Base-by-base conservation (phyloP, 495 filamentous ascomycete species). In the Entonaema liquescens region DNA sequence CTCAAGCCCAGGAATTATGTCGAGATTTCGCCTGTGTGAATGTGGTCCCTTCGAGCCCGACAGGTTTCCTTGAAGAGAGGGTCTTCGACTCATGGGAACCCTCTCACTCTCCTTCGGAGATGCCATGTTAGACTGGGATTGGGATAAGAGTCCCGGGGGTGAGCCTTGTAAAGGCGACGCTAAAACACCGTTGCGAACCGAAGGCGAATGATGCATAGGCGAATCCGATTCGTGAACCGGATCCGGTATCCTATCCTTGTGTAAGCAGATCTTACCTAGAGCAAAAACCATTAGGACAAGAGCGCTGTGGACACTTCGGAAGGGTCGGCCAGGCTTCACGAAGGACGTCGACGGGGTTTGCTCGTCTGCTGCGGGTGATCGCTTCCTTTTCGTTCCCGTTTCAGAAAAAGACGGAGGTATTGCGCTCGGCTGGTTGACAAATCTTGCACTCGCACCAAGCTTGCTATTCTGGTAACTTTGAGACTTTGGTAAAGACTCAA, bases 1-100 rank as follows among this genome's bases (percentile, higher is more conserved):
- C 17, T 92, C 90, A 62, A 98, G 80, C 0, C 95, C 95, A 1
- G 95, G 95, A 65, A 98, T 91, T 6, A 90, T 85, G 74, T 97
- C 93, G n/a, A 94, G 78, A 75, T 99, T 97, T 59, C 88, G 83
- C 50, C 77, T 82, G 23, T 80, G 67, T 5, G 79, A 76, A 19
- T 73, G 62, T 2, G 72, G 54, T 25, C 71, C 49, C 50, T 58
- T 74, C 1, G 75, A 67, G n/a, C 64, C 42, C 1, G 67, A 68
- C 23, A 49, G 29, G 5, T 70, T 76, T 11, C 82, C 80, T 40
- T 84, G 82, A 4, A 84, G 75, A 1, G 83, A 85, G 7, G 79
- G 59, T 28, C 83, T 75, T 52, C 83, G 74, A 67, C 83, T 84
- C 62, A 75, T 71, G 0, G 74, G 73, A 3, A 71, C 63, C 47